Evolutionary conservation across 2,329 filamentous ascomycete genomes (phyloP).

Genomic region (Colletotrichum falcatum): DNA sequence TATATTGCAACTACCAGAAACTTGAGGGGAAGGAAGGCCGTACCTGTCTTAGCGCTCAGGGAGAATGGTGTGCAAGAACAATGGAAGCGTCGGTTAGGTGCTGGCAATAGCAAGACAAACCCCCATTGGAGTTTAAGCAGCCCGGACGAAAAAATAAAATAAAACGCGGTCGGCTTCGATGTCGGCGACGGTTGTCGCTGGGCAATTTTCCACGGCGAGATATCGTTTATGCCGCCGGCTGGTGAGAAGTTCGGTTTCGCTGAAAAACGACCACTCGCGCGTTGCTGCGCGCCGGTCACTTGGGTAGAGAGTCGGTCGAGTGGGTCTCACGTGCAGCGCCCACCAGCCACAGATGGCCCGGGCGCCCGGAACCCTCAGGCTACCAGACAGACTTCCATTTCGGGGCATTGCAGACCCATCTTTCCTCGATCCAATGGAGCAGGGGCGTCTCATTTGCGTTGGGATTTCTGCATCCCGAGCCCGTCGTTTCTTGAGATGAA

Average conservation of each 20-base stretch:
- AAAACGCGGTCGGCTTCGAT: constrained; percentile 9
- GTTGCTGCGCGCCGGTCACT: constrained; percentile 36
- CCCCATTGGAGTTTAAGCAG: constrained; percentile 29
- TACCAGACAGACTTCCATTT: constrained; percentile 25
- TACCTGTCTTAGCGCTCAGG: constrained; percentile 31
- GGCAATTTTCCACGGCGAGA: constrained; percentile 15
- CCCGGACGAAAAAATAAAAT: constrained; percentile 13
- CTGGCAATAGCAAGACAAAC: constrained; percentile 12
- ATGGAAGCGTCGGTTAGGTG: constrained; percentile 35
- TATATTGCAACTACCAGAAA: constrained; percentile 5
- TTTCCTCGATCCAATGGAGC: background rate
- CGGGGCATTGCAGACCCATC: constrained; percentile 3
- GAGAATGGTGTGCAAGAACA: constrained; percentile 34
- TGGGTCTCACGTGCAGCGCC: constrained; percentile 43
- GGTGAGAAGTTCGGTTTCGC: constrained; percentile 31
- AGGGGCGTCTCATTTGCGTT: constrained; percentile 12
- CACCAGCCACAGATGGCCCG: constrained; percentile 39
- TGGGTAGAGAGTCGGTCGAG: constrained; percentile 29
- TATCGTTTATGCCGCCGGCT: constrained; percentile 13
- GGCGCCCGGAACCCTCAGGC: constrained; percentile 5
- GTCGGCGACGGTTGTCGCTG: constrained; percentile 18
- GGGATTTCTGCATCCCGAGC: constrained; percentile 3
- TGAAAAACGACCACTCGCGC: constrained; percentile 40
- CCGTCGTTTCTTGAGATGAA: background rate
- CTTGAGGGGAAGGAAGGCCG: constrained; percentile 11